These are phyloP conservation scores for Volvox carteri DNA, from an alignment of 163 green algal genomes.

Conservation along the genomic window DNA sequence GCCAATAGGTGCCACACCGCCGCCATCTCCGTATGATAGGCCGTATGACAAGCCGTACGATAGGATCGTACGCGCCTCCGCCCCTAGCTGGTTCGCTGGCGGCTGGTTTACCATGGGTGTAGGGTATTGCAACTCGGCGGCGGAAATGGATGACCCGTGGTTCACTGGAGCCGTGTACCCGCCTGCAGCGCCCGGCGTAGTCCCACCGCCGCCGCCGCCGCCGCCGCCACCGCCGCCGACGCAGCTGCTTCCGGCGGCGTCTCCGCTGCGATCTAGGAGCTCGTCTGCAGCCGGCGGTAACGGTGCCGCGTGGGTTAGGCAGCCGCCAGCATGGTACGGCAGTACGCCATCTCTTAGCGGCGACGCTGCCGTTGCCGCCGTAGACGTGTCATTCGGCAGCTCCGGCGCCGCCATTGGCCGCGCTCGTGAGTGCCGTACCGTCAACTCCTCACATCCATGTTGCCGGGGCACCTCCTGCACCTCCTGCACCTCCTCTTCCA, in stretches of 20 bases:
- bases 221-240: not conserved
- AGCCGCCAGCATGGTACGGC: too few relatives aligned
- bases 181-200: too few relatives aligned
- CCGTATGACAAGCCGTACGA: not conserved
- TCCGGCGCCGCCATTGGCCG: too few relatives aligned
- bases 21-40: not conserved
- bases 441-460: too few relatives aligned
- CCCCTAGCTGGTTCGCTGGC: not conserved
- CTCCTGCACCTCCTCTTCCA: not conserved
- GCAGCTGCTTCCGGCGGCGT: not conserved
- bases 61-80: too few relatives aligned
- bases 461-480: not conserved
- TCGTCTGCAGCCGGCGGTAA: not conserved
- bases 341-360: too few relatives aligned
- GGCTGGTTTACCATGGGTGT: not conserved
- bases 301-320: not conserved
- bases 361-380: too few relatives aligned
- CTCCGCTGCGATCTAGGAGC: not conserved
- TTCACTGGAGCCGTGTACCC: not conserved
- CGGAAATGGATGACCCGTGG: too few relatives aligned
- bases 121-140: not conserved
- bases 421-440: too few relatives aligned
- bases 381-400: too few relatives aligned
- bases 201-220: too few relatives aligned
- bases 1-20: not conserved